Conservation (phyloP, 2,329 filamentous ascomycete species). For the Thielaviopsis punctulata region DNA sequence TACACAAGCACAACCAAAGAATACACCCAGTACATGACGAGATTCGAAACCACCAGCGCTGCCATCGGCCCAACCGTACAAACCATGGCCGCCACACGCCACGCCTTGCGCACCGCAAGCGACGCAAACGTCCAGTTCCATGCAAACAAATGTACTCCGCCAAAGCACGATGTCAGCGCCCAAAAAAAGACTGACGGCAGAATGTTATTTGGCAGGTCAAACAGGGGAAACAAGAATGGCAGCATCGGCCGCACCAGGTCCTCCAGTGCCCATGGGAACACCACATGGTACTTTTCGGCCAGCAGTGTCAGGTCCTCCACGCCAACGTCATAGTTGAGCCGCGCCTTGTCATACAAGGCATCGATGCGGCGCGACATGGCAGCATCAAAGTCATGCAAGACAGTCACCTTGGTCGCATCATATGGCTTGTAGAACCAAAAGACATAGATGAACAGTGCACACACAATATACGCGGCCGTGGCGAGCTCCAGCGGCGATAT, state of each 20-base stretch:
- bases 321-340: neutral
- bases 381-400: neutral
- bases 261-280: too few species aligned
- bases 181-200: too few species aligned
- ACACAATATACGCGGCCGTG: constrained; percentile 20
- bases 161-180: neutral
- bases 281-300: neutral
- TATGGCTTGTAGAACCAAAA: constrained; percentile 21
- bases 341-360: neutral
- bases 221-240: neutral
- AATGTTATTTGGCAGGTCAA: neutral
- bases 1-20: too few species aligned
- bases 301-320: neutral
- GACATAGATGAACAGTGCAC: constrained; percentile 19
- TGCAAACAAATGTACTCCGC: neutral
- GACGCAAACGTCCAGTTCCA: neutral
- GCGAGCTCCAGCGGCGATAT: constrained; percentile 22
- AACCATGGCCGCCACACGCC: neutral
- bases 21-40: too few species aligned
- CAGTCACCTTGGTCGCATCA: constrained; percentile 1
- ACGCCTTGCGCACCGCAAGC: neutral
- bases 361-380: neutral
- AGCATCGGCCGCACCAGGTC: neutral
- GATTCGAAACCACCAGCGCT: too few species aligned
- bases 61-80: neutral